These are phyloP conservation scores for Ophiostoma novo-ulmi DNA, from an alignment of 2,329 filamentous ascomycete genomes.

Conservation along the genomic window DNA sequence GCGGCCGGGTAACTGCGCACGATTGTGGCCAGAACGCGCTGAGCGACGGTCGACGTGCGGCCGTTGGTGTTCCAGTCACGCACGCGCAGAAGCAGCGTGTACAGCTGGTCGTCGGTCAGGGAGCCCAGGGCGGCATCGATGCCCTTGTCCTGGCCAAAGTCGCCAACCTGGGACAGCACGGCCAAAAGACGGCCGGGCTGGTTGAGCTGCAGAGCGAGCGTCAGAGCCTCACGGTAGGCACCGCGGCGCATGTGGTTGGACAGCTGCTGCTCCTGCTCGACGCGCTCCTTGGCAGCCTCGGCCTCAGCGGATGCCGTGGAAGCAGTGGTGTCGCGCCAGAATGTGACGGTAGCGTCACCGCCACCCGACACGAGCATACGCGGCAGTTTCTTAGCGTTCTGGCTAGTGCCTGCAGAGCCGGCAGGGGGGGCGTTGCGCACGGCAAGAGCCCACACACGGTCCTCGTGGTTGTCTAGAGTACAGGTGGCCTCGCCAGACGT, in stretches of 20 bases:
- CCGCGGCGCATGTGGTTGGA: slow-evolving; percentile 86
- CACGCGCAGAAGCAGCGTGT: slow-evolving; percentile 70
- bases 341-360: slow-evolving; percentile 86
- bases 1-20: slow-evolving; percentile 76
- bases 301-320: slow-evolving; percentile 71
- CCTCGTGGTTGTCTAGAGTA: slow-evolving; percentile 94
- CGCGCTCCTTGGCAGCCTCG: slow-evolving; percentile 67
- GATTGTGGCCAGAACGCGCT: slow-evolving; percentile 74
- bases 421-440: slow-evolving; percentile 51
- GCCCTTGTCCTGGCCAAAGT: slow-evolving; percentile 43
- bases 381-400: neutral
- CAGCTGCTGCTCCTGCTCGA: slow-evolving; percentile 87
- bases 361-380: slow-evolving; percentile 81
- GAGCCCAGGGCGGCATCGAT: slow-evolving; percentile 80
- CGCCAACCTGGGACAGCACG: slow-evolving; percentile 64
- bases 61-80: slow-evolving; percentile 98
- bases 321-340: slow-evolving; percentile 89
- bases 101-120: slow-evolving; percentile 80
- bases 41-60: slow-evolving; percentile 75
- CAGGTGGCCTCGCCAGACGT: slow-evolving; percentile 77
- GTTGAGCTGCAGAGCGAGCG: slow-evolving; percentile 85
- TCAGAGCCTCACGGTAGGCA: slow-evolving; percentile 89
- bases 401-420: slow-evolving; percentile 28
- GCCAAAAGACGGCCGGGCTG: slow-evolving; percentile 82
- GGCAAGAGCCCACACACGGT: slow-evolving; percentile 87